Percentiles rank a stretch among this genome's conserved stretches.
These are phyloP conservation scores for Trametes sanguinea DNA, from an alignment of 768 basidiomycete genomes.

Conservation along the genomic window DNA sequence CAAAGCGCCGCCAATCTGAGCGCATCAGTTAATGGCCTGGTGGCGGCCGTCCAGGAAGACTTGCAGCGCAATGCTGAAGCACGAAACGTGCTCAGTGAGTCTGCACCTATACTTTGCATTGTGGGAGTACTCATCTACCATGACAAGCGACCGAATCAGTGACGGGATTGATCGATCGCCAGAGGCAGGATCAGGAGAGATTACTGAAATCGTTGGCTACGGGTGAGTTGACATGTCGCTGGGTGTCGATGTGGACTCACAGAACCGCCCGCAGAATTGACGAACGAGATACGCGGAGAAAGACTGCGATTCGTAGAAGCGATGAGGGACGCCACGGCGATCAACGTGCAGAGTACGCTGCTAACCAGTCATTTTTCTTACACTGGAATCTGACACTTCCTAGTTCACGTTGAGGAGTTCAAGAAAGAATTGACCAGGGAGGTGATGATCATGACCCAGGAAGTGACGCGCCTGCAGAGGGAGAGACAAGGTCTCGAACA, in stretches of 20 bases:
- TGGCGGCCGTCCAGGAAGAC: conserved; percentile 44
- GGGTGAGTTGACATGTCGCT: conserved; percentile 55
- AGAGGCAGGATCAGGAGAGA: conserved; percentile 71
- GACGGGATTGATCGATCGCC: conserved; percentile 63
- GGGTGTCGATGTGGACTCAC: not conserved
- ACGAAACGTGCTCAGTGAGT: conserved; percentile 42
- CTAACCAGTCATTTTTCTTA: not conserved
- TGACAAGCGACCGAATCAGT: conserved; percentile 56
- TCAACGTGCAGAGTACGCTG: conserved; percentile 72
- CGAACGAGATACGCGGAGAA: conserved; percentile 84
- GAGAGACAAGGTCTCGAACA: conserved; percentile 67
- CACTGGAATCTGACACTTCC: conserved; percentile 17
- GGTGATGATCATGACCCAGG: conserved; percentile 71
- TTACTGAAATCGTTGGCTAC: conserved; percentile 65
- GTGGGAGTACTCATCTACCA: not conserved
- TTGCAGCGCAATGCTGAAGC: conserved; percentile 42
- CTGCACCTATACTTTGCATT: not conserved
- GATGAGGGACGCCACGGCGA: conserved; percentile 91
- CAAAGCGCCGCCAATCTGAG: conserved; percentile 35
- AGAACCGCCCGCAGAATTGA: conserved; percentile 54
- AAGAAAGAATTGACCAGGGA: conserved; percentile 79
- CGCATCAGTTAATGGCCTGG: conserved; percentile 39
- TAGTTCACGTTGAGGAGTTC: conserved; percentile 87
- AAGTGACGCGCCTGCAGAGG: conserved; percentile 66
- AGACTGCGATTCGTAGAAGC: conserved; percentile 86